phyloP scores from a whole-genome alignment of 2,329 filamentous ascomycete species.

The Colletotrichum musicola region DNA sequence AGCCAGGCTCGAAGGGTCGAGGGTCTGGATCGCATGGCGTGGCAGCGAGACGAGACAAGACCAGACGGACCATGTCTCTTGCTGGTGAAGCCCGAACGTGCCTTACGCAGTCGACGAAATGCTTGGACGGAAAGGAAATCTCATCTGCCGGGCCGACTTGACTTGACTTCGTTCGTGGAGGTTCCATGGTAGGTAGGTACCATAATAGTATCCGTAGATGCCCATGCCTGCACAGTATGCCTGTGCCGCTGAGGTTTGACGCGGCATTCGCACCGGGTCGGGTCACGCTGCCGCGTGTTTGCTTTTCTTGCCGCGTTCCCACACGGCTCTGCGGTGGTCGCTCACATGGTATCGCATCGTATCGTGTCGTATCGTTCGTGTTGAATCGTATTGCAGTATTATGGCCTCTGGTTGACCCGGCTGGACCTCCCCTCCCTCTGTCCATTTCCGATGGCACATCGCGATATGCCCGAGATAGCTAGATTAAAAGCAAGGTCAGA shows the following conservation, averaged over 20 bases:
- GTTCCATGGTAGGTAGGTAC: no score
- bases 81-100: slow-evolving; percentile 15
- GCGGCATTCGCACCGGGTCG: not conserved
- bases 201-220: no score
- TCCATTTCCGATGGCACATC: not conserved
- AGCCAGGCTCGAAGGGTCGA: no score
- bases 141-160: no score
- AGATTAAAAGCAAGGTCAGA: no score
- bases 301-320: slow-evolving; percentile 9
- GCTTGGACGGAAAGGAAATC: no score
- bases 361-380: no score
- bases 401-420: slow-evolving; percentile 8
- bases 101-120: no score
- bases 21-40: slow-evolving; percentile 5
- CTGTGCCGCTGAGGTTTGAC: not conserved
- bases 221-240: no score
- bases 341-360: no score
- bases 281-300: not conserved
- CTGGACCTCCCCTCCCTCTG: slow-evolving; percentile 15
- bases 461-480: not conserved
- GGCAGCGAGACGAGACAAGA: slow-evolving; percentile 31
- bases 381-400: not conserved
- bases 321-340: no score
- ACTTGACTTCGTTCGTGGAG: no score
- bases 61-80: slow-evolving; percentile 24